A percentile compares a stretch with the other conserved stretches of the same genome.
Evolutionary conservation across 768 basidiomycete species (phyloP).

Genomic region (Tulasnella sp.): DNA sequence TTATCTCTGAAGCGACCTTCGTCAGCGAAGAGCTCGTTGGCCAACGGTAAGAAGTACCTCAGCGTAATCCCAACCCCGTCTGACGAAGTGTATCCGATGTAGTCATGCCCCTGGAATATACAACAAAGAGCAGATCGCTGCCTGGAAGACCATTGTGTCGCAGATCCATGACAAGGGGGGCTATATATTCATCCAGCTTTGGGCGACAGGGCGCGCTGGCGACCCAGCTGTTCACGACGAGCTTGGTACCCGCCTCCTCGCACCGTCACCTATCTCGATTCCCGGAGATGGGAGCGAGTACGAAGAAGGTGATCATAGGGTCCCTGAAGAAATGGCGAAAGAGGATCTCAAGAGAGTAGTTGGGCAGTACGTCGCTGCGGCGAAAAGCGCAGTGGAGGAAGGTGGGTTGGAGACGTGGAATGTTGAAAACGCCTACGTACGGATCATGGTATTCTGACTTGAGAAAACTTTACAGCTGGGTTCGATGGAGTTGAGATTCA

Average conservation of each 20-base stretch:
- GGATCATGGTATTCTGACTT: neutral
- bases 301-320: no score
- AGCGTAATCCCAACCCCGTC: neutral
- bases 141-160: conserved; percentile 32
- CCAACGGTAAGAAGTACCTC: neutral
- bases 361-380: conserved; percentile 27
- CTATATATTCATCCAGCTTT: conserved; percentile 31
- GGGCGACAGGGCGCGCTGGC: conserved; percentile 30
- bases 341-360: conserved; percentile 28
- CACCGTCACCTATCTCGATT: neutral
- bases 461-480: no score
- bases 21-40: conserved; percentile 23
- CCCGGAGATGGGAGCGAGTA: no score
- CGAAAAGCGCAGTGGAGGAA: conserved; percentile 26
- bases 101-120: conserved; percentile 30
- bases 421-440: neutral
- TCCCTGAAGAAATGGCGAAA: conserved; percentile 21
- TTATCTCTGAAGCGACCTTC: conserved; percentile 32
- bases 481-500: conserved; percentile 33
- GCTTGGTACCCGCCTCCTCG: conserved; percentile 17
- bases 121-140: conserved; percentile 30
- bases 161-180: conserved; percentile 30
- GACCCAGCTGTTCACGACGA: neutral
- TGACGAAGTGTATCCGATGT: neutral
- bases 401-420: neutral